These are phyloP conservation scores for Debaryomycetaceae sp. DNA, from an alignment of 1,139 yeast genomes.

Conservation along the genomic window DNA sequence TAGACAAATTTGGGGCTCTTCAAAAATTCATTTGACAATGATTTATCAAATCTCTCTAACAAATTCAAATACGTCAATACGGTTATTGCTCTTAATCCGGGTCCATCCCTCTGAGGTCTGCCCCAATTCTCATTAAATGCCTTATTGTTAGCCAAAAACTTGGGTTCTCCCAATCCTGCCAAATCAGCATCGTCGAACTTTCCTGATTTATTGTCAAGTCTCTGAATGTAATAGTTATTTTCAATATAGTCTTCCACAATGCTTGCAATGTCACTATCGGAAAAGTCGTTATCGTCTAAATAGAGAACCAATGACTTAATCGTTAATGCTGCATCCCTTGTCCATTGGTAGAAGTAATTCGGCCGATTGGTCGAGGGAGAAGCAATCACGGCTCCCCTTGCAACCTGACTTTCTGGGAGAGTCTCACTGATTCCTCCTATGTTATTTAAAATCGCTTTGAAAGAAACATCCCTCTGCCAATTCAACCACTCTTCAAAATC, in stretches of 20 bases:
- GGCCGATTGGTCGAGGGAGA: constrained; percentile 72
- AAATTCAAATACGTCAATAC: constrained; percentile 53
- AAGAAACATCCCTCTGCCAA: constrained; percentile 47
- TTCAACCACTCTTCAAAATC: constrained; percentile 57
- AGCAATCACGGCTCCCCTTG: constrained; percentile 75
- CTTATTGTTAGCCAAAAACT: constrained; percentile 63
- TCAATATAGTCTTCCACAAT: constrained; percentile 59
- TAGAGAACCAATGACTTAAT: constrained; percentile 60
- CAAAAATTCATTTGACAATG: constrained; percentile 21
- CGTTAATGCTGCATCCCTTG: constrained; percentile 84
- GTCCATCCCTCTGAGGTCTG: constrained; percentile 95
- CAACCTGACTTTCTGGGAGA: constrained; percentile 35
- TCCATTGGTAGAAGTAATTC: constrained; percentile 87
- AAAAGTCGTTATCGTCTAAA: constrained; percentile 34
- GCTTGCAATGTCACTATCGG: constrained; percentile 20
- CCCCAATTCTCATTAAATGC: constrained; percentile 77
- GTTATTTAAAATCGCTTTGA: constrained; percentile 55
- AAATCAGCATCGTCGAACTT: constrained; percentile 38
- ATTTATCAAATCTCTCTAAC: constrained; percentile 27
- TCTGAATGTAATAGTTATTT: constrained; percentile 58
- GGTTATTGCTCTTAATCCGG: constrained; percentile 74
- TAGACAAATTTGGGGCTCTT: constrained; percentile 36
- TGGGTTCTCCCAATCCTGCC: constrained; percentile 84
- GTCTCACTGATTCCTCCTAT: constrained; percentile 51
- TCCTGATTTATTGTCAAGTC: constrained; percentile 69